Conservation (phyloP, 805 yeast genomes). For the Ogataea trehaloabstinens region DNA sequence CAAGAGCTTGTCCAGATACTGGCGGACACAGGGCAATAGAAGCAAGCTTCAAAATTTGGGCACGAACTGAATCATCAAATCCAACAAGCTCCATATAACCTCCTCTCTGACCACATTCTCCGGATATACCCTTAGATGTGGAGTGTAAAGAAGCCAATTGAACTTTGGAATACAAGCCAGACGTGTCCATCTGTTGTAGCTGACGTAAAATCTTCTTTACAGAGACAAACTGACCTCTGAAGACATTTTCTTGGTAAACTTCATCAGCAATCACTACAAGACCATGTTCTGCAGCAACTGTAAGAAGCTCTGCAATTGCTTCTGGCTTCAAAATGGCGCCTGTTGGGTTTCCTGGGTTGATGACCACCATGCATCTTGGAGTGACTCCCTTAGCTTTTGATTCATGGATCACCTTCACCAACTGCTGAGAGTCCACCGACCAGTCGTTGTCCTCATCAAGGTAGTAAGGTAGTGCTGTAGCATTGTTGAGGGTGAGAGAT, state of each 20-base stretch:
- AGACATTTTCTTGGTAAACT: slow-evolving; percentile 93
- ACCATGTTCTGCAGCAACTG: slow-evolving; percentile 81
- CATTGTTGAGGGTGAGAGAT: slow-evolving; percentile 78
- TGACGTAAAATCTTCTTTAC: slow-evolving; percentile 76
- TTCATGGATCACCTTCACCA: slow-evolving; percentile 51
- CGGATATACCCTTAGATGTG: slow-evolving; percentile 96
- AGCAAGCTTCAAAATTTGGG: slow-evolving; percentile 77
- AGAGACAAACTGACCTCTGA: slow-evolving; percentile 76
- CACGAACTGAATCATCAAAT: slow-evolving; percentile 65
- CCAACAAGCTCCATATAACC: slow-evolving; percentile 96
- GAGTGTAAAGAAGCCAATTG: slow-evolving; percentile 94
- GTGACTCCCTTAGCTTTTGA: slow-evolving; percentile 51
- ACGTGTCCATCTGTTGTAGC: slow-evolving; percentile 51
- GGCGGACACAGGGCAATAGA: slow-evolving; percentile 92
- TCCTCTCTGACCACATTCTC: slow-evolving; percentile 99
- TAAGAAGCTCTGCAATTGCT: slow-evolving; percentile 68
- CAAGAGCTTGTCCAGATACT: slow-evolving; percentile 90
- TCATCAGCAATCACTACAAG: slow-evolving; percentile 93
- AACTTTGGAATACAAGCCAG: slow-evolving; percentile 61
- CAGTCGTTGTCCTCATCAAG: slow-evolving; percentile 79
- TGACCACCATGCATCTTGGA: slow-evolving; percentile 82
- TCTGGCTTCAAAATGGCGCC: slow-evolving; percentile 73
- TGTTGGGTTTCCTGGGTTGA: slow-evolving; percentile 98
- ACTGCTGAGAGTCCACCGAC: slow-evolving; percentile 73
- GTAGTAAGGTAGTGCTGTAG: slow-evolving; percentile 83